Conservation (phyloP, 495 filamentous ascomycete genomes). For the Melanomma pulvis-pyrius region DNA sequence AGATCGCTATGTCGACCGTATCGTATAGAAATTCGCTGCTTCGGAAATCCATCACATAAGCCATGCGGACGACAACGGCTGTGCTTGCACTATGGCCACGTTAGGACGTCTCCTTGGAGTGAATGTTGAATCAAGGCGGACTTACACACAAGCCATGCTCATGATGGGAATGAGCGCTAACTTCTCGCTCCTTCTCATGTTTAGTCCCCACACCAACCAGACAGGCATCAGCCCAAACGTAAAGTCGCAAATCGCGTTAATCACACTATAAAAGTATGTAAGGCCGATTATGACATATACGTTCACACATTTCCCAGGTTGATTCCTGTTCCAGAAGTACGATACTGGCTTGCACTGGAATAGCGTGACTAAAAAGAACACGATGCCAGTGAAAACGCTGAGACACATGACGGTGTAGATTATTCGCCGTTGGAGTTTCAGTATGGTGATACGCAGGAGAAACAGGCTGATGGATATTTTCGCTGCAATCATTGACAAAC, state of each 20-base stretch:
- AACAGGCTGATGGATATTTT: conserved; percentile 50
- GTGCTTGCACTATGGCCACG: conserved; percentile 11
- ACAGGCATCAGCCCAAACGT: conserved; percentile 49
- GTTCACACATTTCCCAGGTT: conserved; percentile 45
- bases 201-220: conserved; percentile 47
- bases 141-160: conserved; percentile 27
- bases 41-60: conserved; percentile 16
- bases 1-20: conserved; percentile 30
- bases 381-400: conserved; percentile 42
- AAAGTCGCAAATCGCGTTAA: conserved; percentile 47
- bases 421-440: conserved; percentile 41
- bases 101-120: neutral
- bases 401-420: conserved; percentile 42
- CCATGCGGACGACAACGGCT: conserved; percentile 28
- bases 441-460: conserved; percentile 46
- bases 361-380: conserved; percentile 48
- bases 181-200: conserved; percentile 35
- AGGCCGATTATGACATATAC: conserved; percentile 37
- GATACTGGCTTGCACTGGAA: conserved; percentile 49
- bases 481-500: conserved; percentile 42
- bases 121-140: neutral
- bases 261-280: conserved; percentile 46
- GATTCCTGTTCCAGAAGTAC: conserved; percentile 45
- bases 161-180: conserved; percentile 14
- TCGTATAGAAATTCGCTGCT: conserved; percentile 25